Conservation (phyloP, 2,329 filamentous ascomycete genomes). For the Trichoderma cornu-damae region DNA sequence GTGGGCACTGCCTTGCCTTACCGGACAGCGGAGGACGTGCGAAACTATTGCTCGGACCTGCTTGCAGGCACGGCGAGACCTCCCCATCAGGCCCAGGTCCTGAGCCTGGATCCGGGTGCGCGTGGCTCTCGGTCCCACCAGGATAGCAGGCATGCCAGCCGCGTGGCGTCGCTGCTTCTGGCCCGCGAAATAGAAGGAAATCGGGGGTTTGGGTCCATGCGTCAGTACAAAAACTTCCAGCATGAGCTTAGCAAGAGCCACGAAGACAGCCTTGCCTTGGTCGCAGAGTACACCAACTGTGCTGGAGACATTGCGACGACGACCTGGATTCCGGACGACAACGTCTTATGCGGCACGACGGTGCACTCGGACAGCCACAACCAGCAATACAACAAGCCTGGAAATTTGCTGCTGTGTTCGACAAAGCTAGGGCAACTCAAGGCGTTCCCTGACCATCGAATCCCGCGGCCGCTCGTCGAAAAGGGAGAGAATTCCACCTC, state of each 20-base stretch:
- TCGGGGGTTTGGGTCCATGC: constrained; percentile 38
- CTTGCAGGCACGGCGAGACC: constrained; percentile 22
- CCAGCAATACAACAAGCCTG: constrained; percentile 61
- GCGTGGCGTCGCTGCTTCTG: constrained; percentile 41
- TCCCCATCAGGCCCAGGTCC: constrained; percentile 20
- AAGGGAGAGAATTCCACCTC: constrained; percentile 51
- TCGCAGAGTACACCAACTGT: constrained; percentile 54
- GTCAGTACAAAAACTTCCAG: constrained; percentile 41
- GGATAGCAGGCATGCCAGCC: constrained; percentile 22
- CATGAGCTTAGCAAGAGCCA: constrained; percentile 40
- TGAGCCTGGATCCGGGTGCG: constrained; percentile 26
- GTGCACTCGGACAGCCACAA: constrained; percentile 59
- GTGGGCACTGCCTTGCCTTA: constrained; percentile 24
- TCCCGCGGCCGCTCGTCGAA: constrained; percentile 48
- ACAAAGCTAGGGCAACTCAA: constrained; percentile 39
- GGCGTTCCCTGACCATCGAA: constrained; percentile 53
- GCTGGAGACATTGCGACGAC: constrained; percentile 57
- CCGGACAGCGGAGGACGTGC: constrained; percentile 27
- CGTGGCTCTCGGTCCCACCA: background rate
- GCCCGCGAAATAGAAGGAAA: constrained; percentile 47
- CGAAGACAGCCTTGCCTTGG: constrained; percentile 49
- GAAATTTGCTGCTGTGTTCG: constrained; percentile 56
- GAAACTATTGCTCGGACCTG: constrained; percentile 33
- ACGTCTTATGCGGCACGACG: constrained; percentile 57
- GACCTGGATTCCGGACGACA: constrained; percentile 50